Percentiles rank a stretch among this genome's conserved stretches.
Conservation (phyloP, 2,329 filamentous ascomycete genomes). For the Nannizziopsis barbatae region DNA sequence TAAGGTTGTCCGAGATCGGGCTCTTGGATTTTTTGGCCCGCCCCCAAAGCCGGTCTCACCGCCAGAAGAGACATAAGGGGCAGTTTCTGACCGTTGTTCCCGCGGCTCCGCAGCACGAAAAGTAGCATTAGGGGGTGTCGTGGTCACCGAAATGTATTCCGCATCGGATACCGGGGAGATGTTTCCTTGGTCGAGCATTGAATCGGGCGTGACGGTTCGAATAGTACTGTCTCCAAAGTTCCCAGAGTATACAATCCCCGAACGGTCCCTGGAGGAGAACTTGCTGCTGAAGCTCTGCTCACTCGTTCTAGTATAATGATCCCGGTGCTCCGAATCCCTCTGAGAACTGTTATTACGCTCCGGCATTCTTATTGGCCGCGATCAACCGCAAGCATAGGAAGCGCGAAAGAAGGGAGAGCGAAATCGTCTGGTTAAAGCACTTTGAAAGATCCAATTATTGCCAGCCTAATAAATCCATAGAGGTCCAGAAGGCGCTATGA, state of each 20-base stretch:
- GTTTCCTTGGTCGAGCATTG: constrained; percentile 26
- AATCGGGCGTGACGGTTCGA: constrained; percentile 39
- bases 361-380: constrained; percentile 23
- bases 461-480: too few relatives aligned
- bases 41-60: constrained; percentile 26
- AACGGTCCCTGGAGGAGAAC: constrained; percentile 37
- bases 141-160: constrained; percentile 25
- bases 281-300: constrained; percentile 39
- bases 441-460: too few relatives aligned
- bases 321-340: constrained; percentile 32
- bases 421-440: too few relatives aligned
- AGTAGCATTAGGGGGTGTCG: constrained; percentile 29
- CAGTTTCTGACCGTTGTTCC: constrained; percentile 26
- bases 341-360: constrained; percentile 33
- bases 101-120: constrained; percentile 25
- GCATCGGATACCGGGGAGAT: constrained; percentile 31
- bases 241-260: constrained; percentile 38
- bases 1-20: constrained; percentile 32
- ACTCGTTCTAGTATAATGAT: constrained; percentile 30
- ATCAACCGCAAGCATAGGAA: neutral
- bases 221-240: constrained; percentile 36
- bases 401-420: neutral
- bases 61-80: constrained; percentile 23
- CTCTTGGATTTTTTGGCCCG: constrained; percentile 27
- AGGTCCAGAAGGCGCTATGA: too few relatives aligned